Conservation (phyloP, 2,329 filamentous ascomycete species). For the Samsoniella hepiali region DNA sequence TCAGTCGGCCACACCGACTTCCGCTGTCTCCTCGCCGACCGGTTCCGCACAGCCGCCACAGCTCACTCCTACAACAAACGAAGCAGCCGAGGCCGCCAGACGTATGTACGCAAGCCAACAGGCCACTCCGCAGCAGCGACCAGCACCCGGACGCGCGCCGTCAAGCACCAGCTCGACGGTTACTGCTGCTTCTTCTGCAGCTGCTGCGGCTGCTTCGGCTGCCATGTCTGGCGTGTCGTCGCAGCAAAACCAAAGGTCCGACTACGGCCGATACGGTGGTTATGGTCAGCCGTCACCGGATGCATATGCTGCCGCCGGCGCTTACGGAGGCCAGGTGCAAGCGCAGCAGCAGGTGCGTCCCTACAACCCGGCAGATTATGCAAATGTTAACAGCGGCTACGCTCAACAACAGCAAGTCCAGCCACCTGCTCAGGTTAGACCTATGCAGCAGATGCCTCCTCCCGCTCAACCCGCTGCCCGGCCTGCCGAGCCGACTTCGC, state of each 20-base stretch:
- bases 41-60: slow-evolving; percentile 15
- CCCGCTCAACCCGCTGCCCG: slow-evolving; percentile 32
- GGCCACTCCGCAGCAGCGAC: slow-evolving; percentile 38
- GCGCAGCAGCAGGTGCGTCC: slow-evolving; percentile 31
- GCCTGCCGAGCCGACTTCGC: slow-evolving; percentile 33
- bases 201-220: slow-evolving; percentile 55
- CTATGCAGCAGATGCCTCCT: slow-evolving; percentile 32
- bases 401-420: slow-evolving; percentile 37
- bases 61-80: slow-evolving; percentile 32
- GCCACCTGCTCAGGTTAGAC: slow-evolving; percentile 36
- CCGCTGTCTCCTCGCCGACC: slow-evolving; percentile 24
- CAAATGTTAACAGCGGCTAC: slow-evolving; percentile 53
- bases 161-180: slow-evolving; percentile 38
- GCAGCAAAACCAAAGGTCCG: slow-evolving; percentile 34
- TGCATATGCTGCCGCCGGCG: slow-evolving; percentile 33
- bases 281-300: slow-evolving; percentile 37
- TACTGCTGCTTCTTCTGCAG: slow-evolving; percentile 19
- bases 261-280: slow-evolving; percentile 34
- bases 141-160: slow-evolving; percentile 48
- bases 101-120: slow-evolving; percentile 54
- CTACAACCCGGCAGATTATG: slow-evolving; percentile 68
- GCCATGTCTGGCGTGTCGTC: slow-evolving; percentile 53
- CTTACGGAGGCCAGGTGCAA: slow-evolving; percentile 27
- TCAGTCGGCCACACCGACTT: slow-evolving; percentile 34
- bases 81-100: slow-evolving; percentile 63